Base-by-base conservation (phyloP, 2,329 filamentous ascomycete genomes). In the Fusarium mangiferae region DNA sequence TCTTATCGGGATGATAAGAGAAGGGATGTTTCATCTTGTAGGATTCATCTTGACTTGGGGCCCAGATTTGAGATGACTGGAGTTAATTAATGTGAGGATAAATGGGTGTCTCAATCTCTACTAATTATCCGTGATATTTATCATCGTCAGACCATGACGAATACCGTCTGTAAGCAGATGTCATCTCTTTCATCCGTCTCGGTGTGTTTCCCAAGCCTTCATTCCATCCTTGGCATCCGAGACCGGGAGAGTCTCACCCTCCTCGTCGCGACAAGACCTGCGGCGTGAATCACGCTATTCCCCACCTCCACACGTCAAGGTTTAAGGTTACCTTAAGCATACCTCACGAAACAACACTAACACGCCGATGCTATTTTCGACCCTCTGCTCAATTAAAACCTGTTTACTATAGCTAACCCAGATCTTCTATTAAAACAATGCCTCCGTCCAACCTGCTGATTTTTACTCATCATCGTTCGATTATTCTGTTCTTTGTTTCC, bases 401-500 rank as follows among this genome's bases (percentile, higher is more conserved):
- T 26, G n/a, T n/a, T 39, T 42, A 35, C 28, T 62, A 57, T 56
- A 42, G 15, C 30, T 3, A 11, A 15, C 1, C 33, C 44, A 13
- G 22, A 28, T 41, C 20, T 33, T 39, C 7, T 70, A 70, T 70
- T 70, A 70, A 70, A 70, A 44, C 68, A 66, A 48, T 44, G 22
- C 18, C 10, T 33, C 20, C 60, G 33, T 30, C 39, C 35, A 66
- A 70, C 48, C 68, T 70, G 28, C 61, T 66, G 66, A 70, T 70
- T 70, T 45, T 66, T 66, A 12, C 18, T 44, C 26, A 70, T 70
- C 56, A 70, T 70, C 66, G 48, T 70, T 70, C 66, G 68, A 66
- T 66, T 70, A 41, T 70, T 66, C 46, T 36, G 41, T 56, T 54
- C 51, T 46, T 56, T 45, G 26, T 36, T 48, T 55, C 38, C 38